These are phyloP conservation scores for Acacia crassicarpa DNA, from an alignment of 306 rosid genomes.

Conservation along the genomic window DNA sequence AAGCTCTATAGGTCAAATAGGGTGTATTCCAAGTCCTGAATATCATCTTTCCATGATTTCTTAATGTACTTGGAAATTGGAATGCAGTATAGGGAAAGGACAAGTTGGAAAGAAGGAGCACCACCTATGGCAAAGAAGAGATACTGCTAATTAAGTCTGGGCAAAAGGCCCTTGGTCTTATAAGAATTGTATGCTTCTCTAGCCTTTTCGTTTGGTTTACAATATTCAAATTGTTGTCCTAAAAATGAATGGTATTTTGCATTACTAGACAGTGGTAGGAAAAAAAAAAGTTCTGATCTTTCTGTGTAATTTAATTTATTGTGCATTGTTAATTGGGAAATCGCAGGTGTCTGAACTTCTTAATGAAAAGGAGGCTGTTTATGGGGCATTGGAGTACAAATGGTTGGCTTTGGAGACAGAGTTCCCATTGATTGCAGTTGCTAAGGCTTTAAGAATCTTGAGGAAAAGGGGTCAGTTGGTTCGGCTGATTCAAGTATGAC, in stretches of 20 bases:
- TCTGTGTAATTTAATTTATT: conserved; percentile 13
- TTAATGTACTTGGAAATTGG: conserved; percentile 21
- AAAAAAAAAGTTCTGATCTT: neutral
- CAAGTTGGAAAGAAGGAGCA: conserved; percentile 52
- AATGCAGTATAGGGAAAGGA: conserved; percentile 61
- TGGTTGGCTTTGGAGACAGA: conserved; percentile 96
- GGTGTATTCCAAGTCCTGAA: neutral
- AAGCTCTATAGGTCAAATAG: neutral
- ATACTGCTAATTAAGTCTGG: conserved; percentile 83
- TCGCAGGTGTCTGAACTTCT: conserved; percentile 69
- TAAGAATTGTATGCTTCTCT: conserved; percentile 58
- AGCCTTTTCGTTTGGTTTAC: conserved; percentile 13
- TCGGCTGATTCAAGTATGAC: conserved; percentile 74
- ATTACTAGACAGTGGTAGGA: neutral
- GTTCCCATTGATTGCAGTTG: conserved; percentile 84
- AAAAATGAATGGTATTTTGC: neutral
- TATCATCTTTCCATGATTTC: neutral
- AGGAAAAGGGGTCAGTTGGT: conserved; percentile 71
- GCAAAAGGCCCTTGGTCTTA: conserved; percentile 80
- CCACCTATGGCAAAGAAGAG: conserved; percentile 83
- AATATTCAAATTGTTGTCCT: neutral
- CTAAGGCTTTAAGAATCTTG: conserved; percentile 77
- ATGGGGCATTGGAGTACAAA: conserved; percentile 89
- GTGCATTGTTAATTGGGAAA: conserved; percentile 27
- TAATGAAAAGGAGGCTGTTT: conserved; percentile 82